These are phyloP conservation scores for Phycomyces nitens DNA, from an alignment of 192 early-diverging fungal species.

Conservation along the genomic window DNA sequence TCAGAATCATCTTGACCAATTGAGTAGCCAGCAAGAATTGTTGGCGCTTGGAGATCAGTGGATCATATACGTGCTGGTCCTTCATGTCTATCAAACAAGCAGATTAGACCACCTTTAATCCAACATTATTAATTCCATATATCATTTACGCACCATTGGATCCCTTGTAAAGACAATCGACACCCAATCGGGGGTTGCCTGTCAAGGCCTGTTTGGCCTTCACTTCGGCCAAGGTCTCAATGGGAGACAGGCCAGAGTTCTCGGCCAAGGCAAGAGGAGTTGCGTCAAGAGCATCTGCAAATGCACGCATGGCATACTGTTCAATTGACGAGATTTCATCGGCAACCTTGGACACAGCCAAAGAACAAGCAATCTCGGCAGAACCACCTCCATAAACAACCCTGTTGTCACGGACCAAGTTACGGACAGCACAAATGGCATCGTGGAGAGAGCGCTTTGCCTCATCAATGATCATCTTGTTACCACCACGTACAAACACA, in stretches of 20 bases:
- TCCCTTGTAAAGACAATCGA: conserved; percentile 93
- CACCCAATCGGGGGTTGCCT: conserved; percentile 83
- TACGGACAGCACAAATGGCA: conserved; percentile 98
- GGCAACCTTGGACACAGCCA: conserved; percentile 89
- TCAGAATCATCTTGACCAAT: conserved; percentile 98
- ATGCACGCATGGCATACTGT: conserved; percentile 99
- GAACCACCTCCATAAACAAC: conserved; percentile 99
- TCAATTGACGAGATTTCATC: conserved; percentile 68
- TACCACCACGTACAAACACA: conserved; percentile 91
- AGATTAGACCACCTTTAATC: too few relatives aligned
- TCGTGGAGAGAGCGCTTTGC: conserved; percentile 97
- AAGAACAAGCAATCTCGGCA: conserved; percentile 95
- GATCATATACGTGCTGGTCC: conserved; percentile 97
- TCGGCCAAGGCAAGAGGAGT: conserved; percentile 75
- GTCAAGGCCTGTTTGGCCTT: conserved; percentile 92
- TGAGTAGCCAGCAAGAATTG: conserved; percentile 97
- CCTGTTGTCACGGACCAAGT: conserved; percentile 93
- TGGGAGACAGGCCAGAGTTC: conserved; percentile 95
- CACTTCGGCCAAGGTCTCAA: conserved; percentile 93
- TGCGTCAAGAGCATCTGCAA: conserved; percentile 93
- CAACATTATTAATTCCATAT: too few relatives aligned
- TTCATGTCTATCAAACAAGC: conserved; percentile 96
- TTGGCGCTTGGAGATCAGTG: conserved; percentile 99
- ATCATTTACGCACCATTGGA: conserved; percentile 58
- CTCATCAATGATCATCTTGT: conserved; percentile 99